These are phyloP conservation scores for Gracilaria domingensis DNA, from an alignment of 23 red algal genomes.

Conservation along the genomic window DNA sequence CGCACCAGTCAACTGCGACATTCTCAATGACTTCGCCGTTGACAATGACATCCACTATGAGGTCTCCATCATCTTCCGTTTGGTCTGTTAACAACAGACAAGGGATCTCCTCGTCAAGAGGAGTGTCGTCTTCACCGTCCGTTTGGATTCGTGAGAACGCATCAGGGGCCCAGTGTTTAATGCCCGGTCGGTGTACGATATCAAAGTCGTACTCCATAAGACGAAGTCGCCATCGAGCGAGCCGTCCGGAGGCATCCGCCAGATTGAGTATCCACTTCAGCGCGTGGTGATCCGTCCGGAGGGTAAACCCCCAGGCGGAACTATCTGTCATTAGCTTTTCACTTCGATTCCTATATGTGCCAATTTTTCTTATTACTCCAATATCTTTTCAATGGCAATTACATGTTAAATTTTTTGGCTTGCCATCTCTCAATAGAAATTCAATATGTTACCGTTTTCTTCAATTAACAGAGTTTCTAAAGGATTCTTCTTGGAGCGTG, in stretches of 20 bases:
- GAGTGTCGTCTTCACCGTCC: constrained; percentile 14
- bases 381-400: too few species aligned
- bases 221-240: constrained; percentile 39
- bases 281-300: constrained; percentile 18
- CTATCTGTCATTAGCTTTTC: neutral
- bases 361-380: too few species aligned
- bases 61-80: neutral
- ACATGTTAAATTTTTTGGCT: too few species aligned
- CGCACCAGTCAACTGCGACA: neutral
- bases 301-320: neutral
- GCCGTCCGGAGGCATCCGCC: neutral
- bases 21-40: neutral
- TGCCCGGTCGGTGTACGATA: constrained; percentile 18
- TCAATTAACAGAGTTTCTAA: too few species aligned
- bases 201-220: constrained; percentile 50
- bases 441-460: too few species aligned
- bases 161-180: constrained; percentile 35
- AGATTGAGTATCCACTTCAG: constrained; percentile 32
- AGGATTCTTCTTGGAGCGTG: too few species aligned
- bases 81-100: neutral
- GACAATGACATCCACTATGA: neutral
- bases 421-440: too few species aligned
- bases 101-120: constrained; percentile 19
- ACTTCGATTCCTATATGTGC: neutral
- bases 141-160: constrained; percentile 23